phyloP scores from a whole-genome alignment of 2,329 filamentous ascomycete species.

The Fusarium aywerte region DNA sequence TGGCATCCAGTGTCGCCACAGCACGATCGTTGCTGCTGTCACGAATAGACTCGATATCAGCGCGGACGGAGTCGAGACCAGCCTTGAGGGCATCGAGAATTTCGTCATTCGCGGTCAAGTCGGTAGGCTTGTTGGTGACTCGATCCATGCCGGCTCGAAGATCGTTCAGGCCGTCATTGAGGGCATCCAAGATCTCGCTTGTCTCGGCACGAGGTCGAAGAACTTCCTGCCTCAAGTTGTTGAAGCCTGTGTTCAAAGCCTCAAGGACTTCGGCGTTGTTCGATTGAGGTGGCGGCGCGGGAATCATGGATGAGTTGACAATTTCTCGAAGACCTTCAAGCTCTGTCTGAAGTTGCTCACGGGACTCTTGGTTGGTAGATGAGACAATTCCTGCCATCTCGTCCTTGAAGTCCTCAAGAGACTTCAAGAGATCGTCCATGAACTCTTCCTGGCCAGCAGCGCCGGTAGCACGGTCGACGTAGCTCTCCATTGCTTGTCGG shows the following conservation, averaged over 20 bases:
- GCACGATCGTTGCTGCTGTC: conserved; percentile 63
- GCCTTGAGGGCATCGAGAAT: conserved; percentile 87
- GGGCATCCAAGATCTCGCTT: conserved; percentile 86
- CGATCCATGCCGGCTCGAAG: conserved; percentile 81
- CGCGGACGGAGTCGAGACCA: conserved; percentile 79
- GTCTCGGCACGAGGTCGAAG: conserved; percentile 75
- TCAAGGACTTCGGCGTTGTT: conserved; percentile 75
- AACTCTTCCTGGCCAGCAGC: conserved; percentile 80
- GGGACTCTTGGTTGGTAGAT: conserved; percentile 58
- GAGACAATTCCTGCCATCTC: conserved; percentile 73
- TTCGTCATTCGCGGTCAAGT: conserved; percentile 87
- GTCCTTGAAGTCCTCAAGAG: conserved; percentile 73
- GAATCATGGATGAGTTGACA: conserved; percentile 75
- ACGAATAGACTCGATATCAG: conserved; percentile 83
- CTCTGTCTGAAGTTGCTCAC: conserved; percentile 79
- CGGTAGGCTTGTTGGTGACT: conserved; percentile 80
- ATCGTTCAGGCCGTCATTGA: conserved; percentile 87
- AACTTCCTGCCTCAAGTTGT: conserved; percentile 79
- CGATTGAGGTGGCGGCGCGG: conserved; percentile 56
- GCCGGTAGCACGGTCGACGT: conserved; percentile 78
- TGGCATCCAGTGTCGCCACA: conserved; percentile 53
- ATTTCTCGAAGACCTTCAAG: conserved; percentile 84
- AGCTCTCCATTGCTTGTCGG: conserved; percentile 81
- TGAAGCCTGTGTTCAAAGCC: conserved; percentile 76
- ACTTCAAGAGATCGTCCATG: conserved; percentile 72